Evolutionary conservation across 2,329 filamentous ascomycete genomes (phyloP), one percentile per base, ranked within the genome.

Genomic region (Fusarium sp.): DNA sequence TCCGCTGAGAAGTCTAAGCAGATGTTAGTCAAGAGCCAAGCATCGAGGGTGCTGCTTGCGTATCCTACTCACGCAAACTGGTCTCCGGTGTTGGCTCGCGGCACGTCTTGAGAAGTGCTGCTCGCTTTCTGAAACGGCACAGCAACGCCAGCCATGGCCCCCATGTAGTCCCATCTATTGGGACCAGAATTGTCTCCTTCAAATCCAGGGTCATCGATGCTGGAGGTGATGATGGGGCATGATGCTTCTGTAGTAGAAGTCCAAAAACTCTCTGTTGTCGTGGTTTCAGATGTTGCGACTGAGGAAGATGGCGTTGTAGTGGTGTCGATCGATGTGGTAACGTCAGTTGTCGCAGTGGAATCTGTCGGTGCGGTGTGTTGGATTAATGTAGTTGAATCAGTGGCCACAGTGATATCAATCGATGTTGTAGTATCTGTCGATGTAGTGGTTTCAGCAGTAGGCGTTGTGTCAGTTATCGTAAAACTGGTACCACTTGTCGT

Each of bases 151-250:
- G 31, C 7, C 4, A 32, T 53, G 5, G 23, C 5, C 8, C 4
- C 2, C 33, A 15, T 38, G 17, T 23, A 55, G 23, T 53, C 32
- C 39, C 48, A 54, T 41, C 17, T 19, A 19, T 56, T 39, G 15
- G 42, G 15, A 10, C n/a, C 36, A 15, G 25, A 31, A 10, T 56
- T 48, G 15, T 27, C 41, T 9, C 49, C 41, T 36, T 56, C 49
- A 17, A 32, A 56, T 17, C 41, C 19, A 6, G 48, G 38, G 11
- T 46, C 49, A 13, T 46, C 21, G 15, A 53, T 11, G 9, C 15
- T n/a, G 10, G 19, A 14, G n/a, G 35, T 36, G 19, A 47, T 21
- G 31, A 41, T 19, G 10, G 41, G 41, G 4, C 41, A 48, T n/a
- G 36, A 47, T n/a, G 25, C n/a, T 41, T 7, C 25, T 32, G 49